Percentiles rank a stretch among this genome's conserved stretches.
Conservation (phyloP, 2,329 filamentous ascomycete species). For the Chrysoporthe cubensis region DNA sequence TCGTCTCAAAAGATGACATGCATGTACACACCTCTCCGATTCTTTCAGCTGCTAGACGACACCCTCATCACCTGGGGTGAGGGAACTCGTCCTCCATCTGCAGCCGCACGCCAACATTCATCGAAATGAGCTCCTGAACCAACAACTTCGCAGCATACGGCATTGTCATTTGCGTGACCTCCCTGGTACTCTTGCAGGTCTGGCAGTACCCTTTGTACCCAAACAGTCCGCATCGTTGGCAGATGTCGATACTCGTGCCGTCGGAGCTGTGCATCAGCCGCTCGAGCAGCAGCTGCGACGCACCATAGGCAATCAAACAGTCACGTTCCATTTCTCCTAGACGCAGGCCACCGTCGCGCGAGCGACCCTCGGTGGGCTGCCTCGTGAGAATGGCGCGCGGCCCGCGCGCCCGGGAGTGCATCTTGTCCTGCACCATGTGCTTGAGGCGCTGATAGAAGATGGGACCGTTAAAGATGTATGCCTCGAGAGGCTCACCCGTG, state of each 20-base stretch:
- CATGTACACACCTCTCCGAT: not conserved
- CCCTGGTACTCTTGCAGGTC: conserved; percentile 82
- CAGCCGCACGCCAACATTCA: conserved; percentile 96
- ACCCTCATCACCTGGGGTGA: conserved; percentile 48
- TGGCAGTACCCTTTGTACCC: conserved; percentile 95
- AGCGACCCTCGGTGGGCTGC: conserved; percentile 94
- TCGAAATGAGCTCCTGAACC: conserved; percentile 94
- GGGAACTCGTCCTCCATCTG: conserved; percentile 95
- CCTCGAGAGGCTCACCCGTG: conserved; percentile 89
- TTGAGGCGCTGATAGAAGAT: conserved; percentile 99
- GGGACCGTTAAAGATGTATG: conserved; percentile 97
- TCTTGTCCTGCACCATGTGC: conserved; percentile 99
- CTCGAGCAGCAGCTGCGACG: conserved; percentile 88
- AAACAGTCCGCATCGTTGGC: conserved; percentile 91
- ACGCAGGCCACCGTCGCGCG: conserved; percentile 86
- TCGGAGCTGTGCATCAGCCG: conserved; percentile 94
- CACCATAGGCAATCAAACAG: conserved; percentile 96
- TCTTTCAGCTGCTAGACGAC: not conserved
- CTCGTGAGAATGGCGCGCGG: conserved; percentile 90
- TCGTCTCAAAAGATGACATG: conserved; percentile 16
- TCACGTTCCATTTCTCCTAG: conserved; percentile 99
- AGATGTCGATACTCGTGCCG: conserved; percentile 89
- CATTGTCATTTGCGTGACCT: conserved; percentile 91
- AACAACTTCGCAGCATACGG: conserved; percentile 96
- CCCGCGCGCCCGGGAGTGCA: conserved; percentile 92